phyloP scores from a whole-genome alignment of 192 early-diverging fungal genomes.

The Martensiomyces pterosporus region DNA sequence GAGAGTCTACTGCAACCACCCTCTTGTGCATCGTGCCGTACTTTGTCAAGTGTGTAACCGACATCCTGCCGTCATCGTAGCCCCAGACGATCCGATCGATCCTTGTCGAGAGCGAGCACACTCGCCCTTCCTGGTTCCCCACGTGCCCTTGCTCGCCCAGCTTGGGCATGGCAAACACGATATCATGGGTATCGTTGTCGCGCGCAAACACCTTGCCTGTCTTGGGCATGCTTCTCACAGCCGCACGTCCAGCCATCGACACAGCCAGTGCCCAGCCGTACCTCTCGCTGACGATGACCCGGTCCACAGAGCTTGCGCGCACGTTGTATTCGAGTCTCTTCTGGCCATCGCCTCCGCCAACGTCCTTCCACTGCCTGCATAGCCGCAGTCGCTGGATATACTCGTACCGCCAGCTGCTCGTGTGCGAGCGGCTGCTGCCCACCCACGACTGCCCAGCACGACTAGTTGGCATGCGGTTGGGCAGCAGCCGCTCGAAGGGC shows the following conservation, averaged over 20 bases:
- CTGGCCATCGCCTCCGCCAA: neutral
- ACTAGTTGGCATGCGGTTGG: conserved; percentile 9
- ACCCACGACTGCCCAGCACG: no score
- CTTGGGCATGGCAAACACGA: conserved; percentile 16
- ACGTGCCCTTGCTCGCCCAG: neutral
- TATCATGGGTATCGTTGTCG: conserved; percentile 7
- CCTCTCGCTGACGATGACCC: conserved; percentile 16
- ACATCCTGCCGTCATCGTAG: conserved; percentile 12
- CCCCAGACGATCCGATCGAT: conserved; percentile 29
- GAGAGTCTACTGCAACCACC: conserved; percentile 1
- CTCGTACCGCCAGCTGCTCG: conserved; percentile 22
- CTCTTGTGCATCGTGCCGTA: conserved; percentile 4
- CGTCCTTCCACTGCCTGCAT: conserved; percentile 10
- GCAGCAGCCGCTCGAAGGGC: conserved; percentile 12
- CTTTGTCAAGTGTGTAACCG: conserved; percentile 13
- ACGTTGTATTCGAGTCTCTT: conserved; percentile 12
- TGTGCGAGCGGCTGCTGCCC: neutral
- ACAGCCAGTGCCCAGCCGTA: conserved; percentile 32
- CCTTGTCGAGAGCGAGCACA: conserved; percentile 14
- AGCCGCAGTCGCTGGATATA: conserved; percentile 10
- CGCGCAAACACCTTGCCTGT: conserved; percentile 24
- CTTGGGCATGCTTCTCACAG: conserved; percentile 7
- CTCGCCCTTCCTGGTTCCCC: neutral
- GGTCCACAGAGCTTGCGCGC: conserved; percentile 18
- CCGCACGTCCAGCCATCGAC: conserved; percentile 6